phyloP scores from a whole-genome alignment of 495 filamentous ascomycete genomes.

The Penicillium dipodomyicola region DNA sequence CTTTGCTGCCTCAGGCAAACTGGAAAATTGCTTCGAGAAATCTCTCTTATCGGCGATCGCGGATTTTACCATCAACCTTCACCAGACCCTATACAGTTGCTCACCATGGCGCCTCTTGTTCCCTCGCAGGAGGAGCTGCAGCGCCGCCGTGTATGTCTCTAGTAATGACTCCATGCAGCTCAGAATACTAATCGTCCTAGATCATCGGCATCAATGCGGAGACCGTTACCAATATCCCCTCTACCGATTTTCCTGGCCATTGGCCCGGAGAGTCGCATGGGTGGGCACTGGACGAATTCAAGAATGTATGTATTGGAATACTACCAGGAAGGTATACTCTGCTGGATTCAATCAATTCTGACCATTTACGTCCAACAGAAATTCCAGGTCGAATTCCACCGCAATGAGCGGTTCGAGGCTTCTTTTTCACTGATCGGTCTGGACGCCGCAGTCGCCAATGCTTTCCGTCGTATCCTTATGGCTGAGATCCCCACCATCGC shows the following conservation, averaged over 20 bases:
- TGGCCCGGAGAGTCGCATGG: constrained; percentile 86
- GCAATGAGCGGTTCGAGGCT: constrained; percentile 68
- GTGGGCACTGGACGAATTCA: constrained; percentile 79
- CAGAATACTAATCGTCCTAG: constrained; percentile 44
- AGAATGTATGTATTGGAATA: constrained; percentile 40
- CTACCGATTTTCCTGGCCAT: constrained; percentile 86
- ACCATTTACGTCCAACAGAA: constrained; percentile 37
- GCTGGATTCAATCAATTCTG: constrained; percentile 5
- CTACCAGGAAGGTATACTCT: neutral
- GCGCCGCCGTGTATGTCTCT: constrained; percentile 44
- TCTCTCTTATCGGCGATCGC: constrained; percentile 40
- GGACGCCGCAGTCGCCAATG: constrained; percentile 93
- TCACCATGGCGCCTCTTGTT: constrained; percentile 48
- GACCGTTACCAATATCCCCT: constrained; percentile 81
- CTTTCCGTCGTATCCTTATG: constrained; percentile 95
- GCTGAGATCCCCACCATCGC: constrained; percentile 92
- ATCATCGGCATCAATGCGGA: constrained; percentile 83
- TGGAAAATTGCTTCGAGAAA: constrained; percentile 39
- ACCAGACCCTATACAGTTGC: constrained; percentile 14
- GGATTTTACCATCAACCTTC: constrained; percentile 30
- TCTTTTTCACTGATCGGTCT: constrained; percentile 89
- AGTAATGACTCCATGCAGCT: neutral
- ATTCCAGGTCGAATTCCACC: constrained; percentile 78
- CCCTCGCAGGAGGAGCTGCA: constrained; percentile 50
- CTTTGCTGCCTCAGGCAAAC: constrained; percentile 28